phyloP scores from a whole-genome alignment of 495 filamentous ascomycete genomes.

The Penicillium fimorum region DNA sequence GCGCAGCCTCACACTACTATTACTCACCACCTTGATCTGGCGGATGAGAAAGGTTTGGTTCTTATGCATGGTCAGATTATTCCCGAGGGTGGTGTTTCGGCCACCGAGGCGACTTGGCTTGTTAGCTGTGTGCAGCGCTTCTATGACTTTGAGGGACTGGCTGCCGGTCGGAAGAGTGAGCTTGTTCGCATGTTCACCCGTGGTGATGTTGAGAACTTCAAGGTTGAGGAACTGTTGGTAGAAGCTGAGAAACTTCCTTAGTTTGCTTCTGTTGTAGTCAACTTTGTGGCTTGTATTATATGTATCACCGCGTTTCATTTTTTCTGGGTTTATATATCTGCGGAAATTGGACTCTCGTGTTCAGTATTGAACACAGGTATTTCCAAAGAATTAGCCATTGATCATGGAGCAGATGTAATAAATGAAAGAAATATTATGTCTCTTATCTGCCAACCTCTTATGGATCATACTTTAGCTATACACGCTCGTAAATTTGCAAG shows the following conservation, averaged over 20 bases:
- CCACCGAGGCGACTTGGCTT: slow-evolving; percentile 80
- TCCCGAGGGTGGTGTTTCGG: slow-evolving; percentile 71
- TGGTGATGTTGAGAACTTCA: slow-evolving; percentile 71
- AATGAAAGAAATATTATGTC: background rate
- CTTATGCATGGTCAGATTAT: slow-evolving; percentile 80
- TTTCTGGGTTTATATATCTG: background rate
- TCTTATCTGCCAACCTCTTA: too few species aligned
- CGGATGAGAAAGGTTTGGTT: slow-evolving; percentile 69
- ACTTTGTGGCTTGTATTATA: slow-evolving; percentile 12
- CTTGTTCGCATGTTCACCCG: slow-evolving; percentile 77
- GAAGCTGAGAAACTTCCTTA: slow-evolving; percentile 70
- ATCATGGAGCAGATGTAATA: background rate
- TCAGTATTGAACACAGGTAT: background rate
- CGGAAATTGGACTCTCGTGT: background rate
- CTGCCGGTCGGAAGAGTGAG: slow-evolving; percentile 51
- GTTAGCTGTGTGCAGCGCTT: slow-evolving; percentile 95
- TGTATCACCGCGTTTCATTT: slow-evolving; percentile 2
- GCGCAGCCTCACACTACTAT: slow-evolving; percentile 89
- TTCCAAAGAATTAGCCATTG: background rate
- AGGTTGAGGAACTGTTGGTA: slow-evolving; percentile 77
- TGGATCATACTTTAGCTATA: too few species aligned
- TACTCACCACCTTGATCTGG: slow-evolving; percentile 83
- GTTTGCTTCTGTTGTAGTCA: slow-evolving; percentile 25
- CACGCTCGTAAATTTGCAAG: too few species aligned
- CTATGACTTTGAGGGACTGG: slow-evolving; percentile 66